Evolutionary conservation across 495 filamentous ascomycete genomes (phyloP).

Genomic region (Aspergillus sparsus): DNA sequence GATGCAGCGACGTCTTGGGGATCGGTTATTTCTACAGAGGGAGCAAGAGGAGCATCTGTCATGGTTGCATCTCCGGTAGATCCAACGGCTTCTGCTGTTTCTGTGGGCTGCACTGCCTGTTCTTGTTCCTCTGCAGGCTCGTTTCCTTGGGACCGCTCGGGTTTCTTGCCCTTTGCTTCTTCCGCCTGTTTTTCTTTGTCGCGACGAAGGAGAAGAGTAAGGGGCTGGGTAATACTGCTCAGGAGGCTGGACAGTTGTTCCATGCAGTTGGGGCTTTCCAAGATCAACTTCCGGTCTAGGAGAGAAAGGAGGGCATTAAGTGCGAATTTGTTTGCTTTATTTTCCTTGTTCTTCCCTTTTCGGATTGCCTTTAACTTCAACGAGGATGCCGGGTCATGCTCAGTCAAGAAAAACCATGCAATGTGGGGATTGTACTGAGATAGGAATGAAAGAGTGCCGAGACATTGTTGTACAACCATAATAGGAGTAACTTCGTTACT

Average conservation of each 20-base stretch:
- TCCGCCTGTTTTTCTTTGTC: slow-evolving; percentile 73
- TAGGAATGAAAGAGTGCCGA: slow-evolving; percentile 77
- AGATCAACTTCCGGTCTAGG: slow-evolving; percentile 86
- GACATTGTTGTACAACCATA: slow-evolving; percentile 93
- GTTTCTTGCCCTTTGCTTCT: slow-evolving; percentile 56
- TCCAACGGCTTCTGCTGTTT: slow-evolving; percentile 24
- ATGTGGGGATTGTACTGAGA: slow-evolving; percentile 81
- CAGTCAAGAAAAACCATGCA: slow-evolving; percentile 89
- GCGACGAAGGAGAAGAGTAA: slow-evolving; percentile 78
- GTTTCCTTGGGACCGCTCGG: slow-evolving; percentile 34
- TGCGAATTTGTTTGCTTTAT: slow-evolving; percentile 81
- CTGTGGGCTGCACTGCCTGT: slow-evolving; percentile 21
- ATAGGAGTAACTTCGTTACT: slow-evolving; percentile 83
- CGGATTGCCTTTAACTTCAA: slow-evolving; percentile 75
- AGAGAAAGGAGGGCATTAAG: slow-evolving; percentile 87
- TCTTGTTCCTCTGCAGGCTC: slow-evolving; percentile 25
- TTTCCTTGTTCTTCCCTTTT: slow-evolving; percentile 85
- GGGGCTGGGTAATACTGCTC: slow-evolving; percentile 82
- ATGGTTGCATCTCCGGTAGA: slow-evolving; percentile 42
- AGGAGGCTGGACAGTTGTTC: slow-evolving; percentile 85
- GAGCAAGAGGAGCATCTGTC: slow-evolving; percentile 40
- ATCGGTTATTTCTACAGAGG: slow-evolving; percentile 35
- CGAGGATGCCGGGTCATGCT: slow-evolving; percentile 76
- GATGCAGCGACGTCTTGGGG: slow-evolving; percentile 22
- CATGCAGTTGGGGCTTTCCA: slow-evolving; percentile 95